A percentile compares a stretch with the other conserved stretches of the same genome.
Evolutionary conservation across 2,329 filamentous ascomycete species (phyloP).

Genomic region (Zalaria sp.): DNA sequence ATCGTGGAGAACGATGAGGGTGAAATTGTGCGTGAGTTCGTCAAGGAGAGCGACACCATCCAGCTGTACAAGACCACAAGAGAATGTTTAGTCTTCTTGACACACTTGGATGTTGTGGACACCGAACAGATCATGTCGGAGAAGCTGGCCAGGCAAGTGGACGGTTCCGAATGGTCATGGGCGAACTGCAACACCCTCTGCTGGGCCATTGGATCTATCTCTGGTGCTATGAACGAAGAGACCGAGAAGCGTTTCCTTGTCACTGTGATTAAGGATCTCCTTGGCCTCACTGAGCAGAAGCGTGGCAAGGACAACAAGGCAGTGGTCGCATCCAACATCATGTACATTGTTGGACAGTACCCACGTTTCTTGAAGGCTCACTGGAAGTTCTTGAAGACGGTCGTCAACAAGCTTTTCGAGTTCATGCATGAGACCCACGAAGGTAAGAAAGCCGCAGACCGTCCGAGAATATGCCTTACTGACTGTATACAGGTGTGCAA

Average conservation of each 20-base stretch:
- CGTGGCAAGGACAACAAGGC: constrained; percentile 99
- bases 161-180: constrained; percentile 96
- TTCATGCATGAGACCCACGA: constrained; percentile 99
- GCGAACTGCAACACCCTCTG: constrained; percentile 98
- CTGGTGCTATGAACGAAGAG: constrained; percentile 97
- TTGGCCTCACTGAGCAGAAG: constrained; percentile 97
- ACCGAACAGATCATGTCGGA: constrained; percentile 99
- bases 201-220: constrained; percentile 98
- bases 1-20: constrained; percentile 99
- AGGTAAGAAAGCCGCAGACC: constrained; percentile 21
- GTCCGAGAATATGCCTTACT: no score
- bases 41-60: constrained; percentile 98
- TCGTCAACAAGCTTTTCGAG: constrained; percentile 98
- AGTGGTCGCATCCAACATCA: constrained; percentile 97
- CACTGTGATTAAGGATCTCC: constrained; percentile 94
- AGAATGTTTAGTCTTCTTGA: constrained; percentile 93
- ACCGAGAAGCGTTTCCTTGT: constrained; percentile 97
- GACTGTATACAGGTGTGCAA: constrained; percentile 50
- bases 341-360: constrained; percentile 99
- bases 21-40: constrained; percentile 96
- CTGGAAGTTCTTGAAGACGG: constrained; percentile 99
- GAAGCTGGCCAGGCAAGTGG: constrained; percentile 88
- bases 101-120: constrained; percentile 91
- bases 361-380: constrained; percentile 96
- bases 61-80: constrained; percentile 98